Base-by-base conservation (phyloP, 164 flowering plant genomes). In the Magnolia changhungtana region DNA sequence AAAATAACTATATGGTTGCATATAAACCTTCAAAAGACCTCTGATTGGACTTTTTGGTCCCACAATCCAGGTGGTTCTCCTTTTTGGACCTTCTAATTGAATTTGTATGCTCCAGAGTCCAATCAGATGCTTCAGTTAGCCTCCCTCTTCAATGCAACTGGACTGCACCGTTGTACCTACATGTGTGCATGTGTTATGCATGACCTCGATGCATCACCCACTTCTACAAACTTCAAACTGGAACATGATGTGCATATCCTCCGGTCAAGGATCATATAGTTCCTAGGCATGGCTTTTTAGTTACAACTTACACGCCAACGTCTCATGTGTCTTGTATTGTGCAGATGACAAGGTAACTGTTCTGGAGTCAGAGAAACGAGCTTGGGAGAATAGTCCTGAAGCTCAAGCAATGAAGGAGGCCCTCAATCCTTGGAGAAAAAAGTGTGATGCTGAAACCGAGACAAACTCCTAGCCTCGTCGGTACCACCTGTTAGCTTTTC, bases 281-380 rank as follows among this genome's bases (percentile, higher is more conserved):
- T 11, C 61, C 3, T 55, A 16, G 61, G 18, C 61, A 8, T 11
- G 18, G 61, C 13, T 55, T 16, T 55, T 55, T 11, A 11, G 7
- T 72, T 14, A 64, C 23, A 18, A 6, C 9, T 55, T 77, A 63
- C 55, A 27, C 0, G 65, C 58, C 19, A n/a, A 11, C 11, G 29
- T 10, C 65, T 76, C 75, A 58, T 74, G 4, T 72, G 69, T 76
- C 58, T 59, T 58, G 5, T 75, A 1, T 64, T 24, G 8, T 77
- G 81, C 88, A 93, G 98, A 95, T 88, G 99, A 95, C 76, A 90
- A 91, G 81, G 99, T 95, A 70, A 89, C 98, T 27, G 98, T 85
- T 76, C 64, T 95, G 81, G 99, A 95, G 84, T 81, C 97, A 0
- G 99, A 95, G 87, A 92, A 92, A 83, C 88, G 88, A 73, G 97